Conservation (phyloP, 805 yeast genomes). For the Wickerhamomyces pijperi region DNA sequence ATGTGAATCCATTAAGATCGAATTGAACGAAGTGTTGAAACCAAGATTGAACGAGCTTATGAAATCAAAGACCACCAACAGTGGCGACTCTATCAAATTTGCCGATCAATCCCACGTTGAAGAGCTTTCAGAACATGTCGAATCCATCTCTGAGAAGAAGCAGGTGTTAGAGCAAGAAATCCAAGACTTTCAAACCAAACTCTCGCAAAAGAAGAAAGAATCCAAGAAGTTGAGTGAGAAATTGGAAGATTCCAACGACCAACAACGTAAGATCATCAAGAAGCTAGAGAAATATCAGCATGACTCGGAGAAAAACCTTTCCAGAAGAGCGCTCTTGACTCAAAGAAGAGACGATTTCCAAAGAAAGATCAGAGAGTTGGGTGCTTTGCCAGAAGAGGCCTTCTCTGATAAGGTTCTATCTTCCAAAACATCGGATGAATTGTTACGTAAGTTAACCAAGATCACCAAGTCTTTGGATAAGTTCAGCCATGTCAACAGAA, state of each 20-base stretch:
- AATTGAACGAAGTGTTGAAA: constrained; percentile 42
- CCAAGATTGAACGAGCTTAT: constrained; percentile 37
- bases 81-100: constrained; percentile 2
- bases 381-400: constrained; percentile 85
- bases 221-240: constrained; percentile 24
- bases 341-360: constrained; percentile 63
- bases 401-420: constrained; percentile 34
- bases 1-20: constrained; percentile 38
- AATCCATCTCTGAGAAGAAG: constrained; percentile 22
- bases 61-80: constrained; percentile 12
- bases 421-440: constrained; percentile 32
- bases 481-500: constrained; percentile 73
- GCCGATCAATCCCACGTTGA: constrained; percentile 11
- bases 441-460: constrained; percentile 41
- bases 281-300: constrained; percentile 53
- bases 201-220: constrained; percentile 9
- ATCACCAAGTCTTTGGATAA: constrained; percentile 48
- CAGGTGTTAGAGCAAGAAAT: constrained; percentile 12
- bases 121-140: constrained; percentile 12
- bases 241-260: constrained; percentile 40
- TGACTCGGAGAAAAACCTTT: constrained; percentile 49
- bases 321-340: constrained; percentile 47
- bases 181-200: background rate
- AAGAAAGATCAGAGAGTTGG: constrained; percentile 66
- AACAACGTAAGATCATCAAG: constrained; percentile 41